Conservation (phyloP, 176 grass and related monocot species). For the Juncus effusus region DNA sequence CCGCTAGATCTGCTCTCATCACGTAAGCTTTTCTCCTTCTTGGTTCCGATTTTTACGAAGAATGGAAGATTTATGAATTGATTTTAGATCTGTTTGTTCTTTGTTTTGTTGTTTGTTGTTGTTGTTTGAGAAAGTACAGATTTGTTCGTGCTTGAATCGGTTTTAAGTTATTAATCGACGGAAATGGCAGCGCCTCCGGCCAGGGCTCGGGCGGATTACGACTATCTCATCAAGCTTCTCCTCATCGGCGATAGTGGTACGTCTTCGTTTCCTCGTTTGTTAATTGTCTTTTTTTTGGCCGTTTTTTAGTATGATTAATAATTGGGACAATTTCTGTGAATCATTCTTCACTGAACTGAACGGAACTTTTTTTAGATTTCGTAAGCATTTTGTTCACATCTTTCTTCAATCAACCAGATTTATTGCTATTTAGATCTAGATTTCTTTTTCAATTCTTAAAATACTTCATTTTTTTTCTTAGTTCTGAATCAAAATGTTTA, state of each 20-base stretch:
- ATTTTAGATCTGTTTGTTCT: background rate
- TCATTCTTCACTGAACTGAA: background rate
- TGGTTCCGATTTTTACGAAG: no score
- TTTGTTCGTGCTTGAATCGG: background rate
- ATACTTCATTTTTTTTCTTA: background rate
- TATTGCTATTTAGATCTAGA: background rate
- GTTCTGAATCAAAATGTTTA: background rate
- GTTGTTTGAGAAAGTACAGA: background rate
- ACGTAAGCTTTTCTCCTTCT: constrained; percentile 6
- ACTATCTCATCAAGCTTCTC: constrained; percentile 35
- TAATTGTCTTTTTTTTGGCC: background rate
- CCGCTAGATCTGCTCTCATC: constrained; percentile 25
- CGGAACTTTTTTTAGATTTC: background rate
- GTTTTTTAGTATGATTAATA: background rate
- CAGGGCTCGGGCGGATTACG: constrained; percentile 31
- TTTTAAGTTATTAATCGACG: background rate
- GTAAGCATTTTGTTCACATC: background rate
- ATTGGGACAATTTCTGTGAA: background rate
- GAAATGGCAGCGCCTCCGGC: constrained; percentile 28
- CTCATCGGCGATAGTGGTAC: constrained; percentile 31
- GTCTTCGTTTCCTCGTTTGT: background rate
- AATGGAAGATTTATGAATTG: no score
- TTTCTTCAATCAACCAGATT: background rate
- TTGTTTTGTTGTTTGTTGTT: no score
- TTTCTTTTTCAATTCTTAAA: background rate